These are phyloP conservation scores for Monilinia fructigena DNA, from an alignment of 2,329 filamentous ascomycete genomes.

Conservation along the genomic window DNA sequence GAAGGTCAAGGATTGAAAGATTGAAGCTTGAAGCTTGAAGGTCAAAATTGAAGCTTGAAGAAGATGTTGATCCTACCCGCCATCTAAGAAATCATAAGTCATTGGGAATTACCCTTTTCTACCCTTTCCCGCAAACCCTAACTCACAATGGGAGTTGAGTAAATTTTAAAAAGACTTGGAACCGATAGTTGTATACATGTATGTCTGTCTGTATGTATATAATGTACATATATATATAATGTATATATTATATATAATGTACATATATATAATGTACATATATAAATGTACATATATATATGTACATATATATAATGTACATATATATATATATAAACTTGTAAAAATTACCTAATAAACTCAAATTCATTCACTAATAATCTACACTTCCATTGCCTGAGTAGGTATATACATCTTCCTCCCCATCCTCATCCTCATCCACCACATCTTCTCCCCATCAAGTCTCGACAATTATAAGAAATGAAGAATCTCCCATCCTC, in stretches of 20 bases:
- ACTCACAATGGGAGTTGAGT: neutral
- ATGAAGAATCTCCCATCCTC: conserved; percentile 7
- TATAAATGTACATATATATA: too few relatives aligned
- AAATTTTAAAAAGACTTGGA: too few relatives aligned
- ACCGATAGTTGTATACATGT: too few relatives aligned
- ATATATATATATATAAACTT: too few relatives aligned
- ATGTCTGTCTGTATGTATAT: too few relatives aligned
- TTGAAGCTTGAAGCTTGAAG: neutral
- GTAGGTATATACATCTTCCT: too few relatives aligned
- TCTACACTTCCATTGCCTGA: neutral
- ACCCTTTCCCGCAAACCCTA: conserved; percentile 4
- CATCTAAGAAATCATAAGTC: neutral
- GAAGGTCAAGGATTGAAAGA: too few relatives aligned
- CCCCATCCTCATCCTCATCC: neutral
- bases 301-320: too few relatives aligned
- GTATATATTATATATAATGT: too few relatives aligned
- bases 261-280: too few relatives aligned
- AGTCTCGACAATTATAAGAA: conserved; percentile 4
- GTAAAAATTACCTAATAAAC: neutral
- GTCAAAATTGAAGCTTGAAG: neutral
- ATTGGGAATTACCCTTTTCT: neutral
- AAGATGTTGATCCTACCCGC: conserved; percentile 4
- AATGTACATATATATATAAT: too few relatives aligned
- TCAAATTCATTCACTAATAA: neutral
- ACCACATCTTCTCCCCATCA: neutral